These are phyloP conservation scores for Huiozyma naganishii DNA, from an alignment of 805 yeast genomes.

Conservation along the genomic window DNA sequence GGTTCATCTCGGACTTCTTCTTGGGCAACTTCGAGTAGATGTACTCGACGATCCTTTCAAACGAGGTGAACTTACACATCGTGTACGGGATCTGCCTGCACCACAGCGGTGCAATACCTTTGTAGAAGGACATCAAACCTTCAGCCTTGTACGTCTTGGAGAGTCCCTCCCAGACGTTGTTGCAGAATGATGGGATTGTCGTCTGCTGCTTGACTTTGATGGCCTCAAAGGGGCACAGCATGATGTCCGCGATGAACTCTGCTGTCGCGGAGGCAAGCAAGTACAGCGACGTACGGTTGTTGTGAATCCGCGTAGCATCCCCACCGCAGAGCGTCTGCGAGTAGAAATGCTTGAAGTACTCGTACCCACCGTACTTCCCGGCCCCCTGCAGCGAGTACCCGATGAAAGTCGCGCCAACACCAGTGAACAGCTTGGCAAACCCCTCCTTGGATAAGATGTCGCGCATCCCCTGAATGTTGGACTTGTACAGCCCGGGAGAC, in stretches of 20 bases:
- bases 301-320: conserved; percentile 44
- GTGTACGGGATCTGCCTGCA: conserved; percentile 97
- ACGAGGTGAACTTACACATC: conserved; percentile 92
- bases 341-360: conserved; percentile 75
- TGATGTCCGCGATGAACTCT: conserved; percentile 83
- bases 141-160: conserved; percentile 52
- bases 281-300: conserved; percentile 63
- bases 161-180: conserved; percentile 54
- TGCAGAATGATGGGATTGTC: conserved; percentile 76
- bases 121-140: conserved; percentile 69
- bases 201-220: conserved; percentile 93
- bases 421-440: conserved; percentile 64
- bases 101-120: conserved; percentile 90
- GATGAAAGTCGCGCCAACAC: conserved; percentile 82
- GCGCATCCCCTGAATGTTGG: conserved; percentile 75
- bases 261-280: conserved; percentile 87
- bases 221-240: conserved; percentile 90
- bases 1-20: conserved; percentile 58
- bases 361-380: conserved; percentile 94
- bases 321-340: conserved; percentile 50
- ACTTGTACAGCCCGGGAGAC: conserved; percentile 54
- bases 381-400: conserved; percentile 97
- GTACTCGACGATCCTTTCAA: conserved; percentile 78
- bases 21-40: conserved; percentile 69
- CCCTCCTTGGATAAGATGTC: conserved; percentile 70